phyloP scores from a whole-genome alignment of 2,329 filamentous ascomycete species.

The Trichoderma hamatum region DNA sequence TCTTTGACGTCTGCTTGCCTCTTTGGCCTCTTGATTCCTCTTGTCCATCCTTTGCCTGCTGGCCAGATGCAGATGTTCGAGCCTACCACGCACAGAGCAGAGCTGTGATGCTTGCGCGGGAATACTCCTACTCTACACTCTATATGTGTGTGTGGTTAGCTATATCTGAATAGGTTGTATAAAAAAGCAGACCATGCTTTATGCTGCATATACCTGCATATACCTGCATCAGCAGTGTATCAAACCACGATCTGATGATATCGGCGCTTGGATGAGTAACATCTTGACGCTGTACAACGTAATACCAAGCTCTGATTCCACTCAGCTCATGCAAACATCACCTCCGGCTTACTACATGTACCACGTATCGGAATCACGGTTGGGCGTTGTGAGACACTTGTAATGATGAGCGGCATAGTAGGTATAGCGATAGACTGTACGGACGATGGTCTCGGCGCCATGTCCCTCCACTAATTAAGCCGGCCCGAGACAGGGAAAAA shows the following conservation, averaged over 20 bases:
- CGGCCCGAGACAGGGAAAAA: background rate
- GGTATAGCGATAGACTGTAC: too few relatives aligned
- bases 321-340: background rate
- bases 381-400: background rate
- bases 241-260: too few relatives aligned
- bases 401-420: too few relatives aligned
- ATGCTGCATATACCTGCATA: background rate
- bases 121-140: too few relatives aligned
- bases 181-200: background rate
- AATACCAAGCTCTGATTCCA: background rate
- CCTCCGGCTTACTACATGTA: background rate
- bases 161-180: background rate
- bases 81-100: background rate
- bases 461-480: background rate
- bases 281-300: background rate
- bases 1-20: background rate
- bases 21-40: background rate
- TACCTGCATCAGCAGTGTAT: too few relatives aligned
- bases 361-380: too few relatives aligned
- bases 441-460: background rate
- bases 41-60: background rate
- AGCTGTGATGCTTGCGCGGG: background rate
- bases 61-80: background rate
- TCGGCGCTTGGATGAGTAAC: background rate
- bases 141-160: background rate